phyloP scores from a whole-genome alignment of 2,329 filamentous ascomycete genomes.

The Colletotrichum lindemuthianum region DNA sequence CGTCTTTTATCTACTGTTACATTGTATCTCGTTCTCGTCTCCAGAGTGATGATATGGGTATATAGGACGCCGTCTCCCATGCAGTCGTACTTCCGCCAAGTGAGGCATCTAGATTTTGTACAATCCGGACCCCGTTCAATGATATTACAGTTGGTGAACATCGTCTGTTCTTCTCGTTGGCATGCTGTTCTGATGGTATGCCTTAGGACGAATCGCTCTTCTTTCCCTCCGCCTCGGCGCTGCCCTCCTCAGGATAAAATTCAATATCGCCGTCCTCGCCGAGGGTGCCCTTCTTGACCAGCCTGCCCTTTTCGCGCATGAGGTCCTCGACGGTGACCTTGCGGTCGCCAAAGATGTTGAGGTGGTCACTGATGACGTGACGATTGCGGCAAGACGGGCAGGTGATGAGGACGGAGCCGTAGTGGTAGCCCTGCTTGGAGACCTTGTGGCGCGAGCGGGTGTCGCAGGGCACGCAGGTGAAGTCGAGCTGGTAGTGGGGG shows the following conservation, averaged over 20 bases:
- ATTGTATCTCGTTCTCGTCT: constrained; percentile 1
- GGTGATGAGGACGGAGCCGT: constrained; percentile 86
- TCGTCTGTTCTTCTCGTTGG: neutral
- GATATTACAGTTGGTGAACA: neutral
- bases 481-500: constrained; percentile 86
- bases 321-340: constrained; percentile 80
- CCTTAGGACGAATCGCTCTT: constrained; percentile 19
- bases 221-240: constrained; percentile 13
- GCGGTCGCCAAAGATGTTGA: constrained; percentile 79
- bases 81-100: constrained; percentile 17
- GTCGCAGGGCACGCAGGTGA: constrained; percentile 90
- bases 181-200: neutral
- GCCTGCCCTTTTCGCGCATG: constrained; percentile 77
- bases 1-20: constrained; percentile 24
- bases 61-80: constrained; percentile 29
- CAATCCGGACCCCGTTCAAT: neutral
- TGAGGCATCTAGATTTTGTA: constrained; percentile 10
- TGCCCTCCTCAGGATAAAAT: constrained; percentile 81
- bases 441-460: constrained; percentile 84
- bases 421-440: constrained; percentile 95
- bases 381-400: constrained; percentile 88
- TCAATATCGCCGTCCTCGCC: constrained; percentile 87
- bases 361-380: constrained; percentile 91
- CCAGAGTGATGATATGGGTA: constrained; percentile 20
- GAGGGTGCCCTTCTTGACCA: constrained; percentile 77